Evolutionary conservation across 768 basidiomycete species (phyloP).

Genomic region (Arthromyces matolae): DNA sequence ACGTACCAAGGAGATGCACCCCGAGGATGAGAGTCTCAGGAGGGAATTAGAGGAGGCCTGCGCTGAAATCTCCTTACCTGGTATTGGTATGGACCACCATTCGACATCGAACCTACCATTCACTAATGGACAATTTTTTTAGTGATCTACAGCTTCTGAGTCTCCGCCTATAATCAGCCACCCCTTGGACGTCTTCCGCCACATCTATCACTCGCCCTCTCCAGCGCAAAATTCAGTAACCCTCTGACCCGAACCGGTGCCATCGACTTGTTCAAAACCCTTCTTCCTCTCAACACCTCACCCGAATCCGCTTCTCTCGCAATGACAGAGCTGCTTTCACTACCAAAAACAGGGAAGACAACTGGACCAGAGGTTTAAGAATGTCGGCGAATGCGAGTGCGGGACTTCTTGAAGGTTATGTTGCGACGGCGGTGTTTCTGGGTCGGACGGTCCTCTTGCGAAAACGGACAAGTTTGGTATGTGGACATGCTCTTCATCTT

Average conservation of each 20-base stretch:
- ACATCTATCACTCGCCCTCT: slow-evolving; percentile 59
- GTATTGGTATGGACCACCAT: too few relatives aligned
- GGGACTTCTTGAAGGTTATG: slow-evolving; percentile 83
- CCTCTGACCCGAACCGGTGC: slow-evolving; percentile 53
- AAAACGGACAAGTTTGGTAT: slow-evolving; percentile 53
- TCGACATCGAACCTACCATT: too few relatives aligned
- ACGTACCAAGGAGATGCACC: too few relatives aligned
- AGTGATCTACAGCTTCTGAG: slow-evolving; percentile 61
- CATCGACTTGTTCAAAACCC: slow-evolving; percentile 49
- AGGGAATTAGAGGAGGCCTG: too few relatives aligned
- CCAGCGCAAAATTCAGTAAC: slow-evolving; percentile 74
- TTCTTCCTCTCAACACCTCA: slow-evolving; percentile 34
- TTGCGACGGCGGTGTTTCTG: slow-evolving; percentile 65
- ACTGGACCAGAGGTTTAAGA: slow-evolving; percentile 76
- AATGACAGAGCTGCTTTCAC: slow-evolving; percentile 62
- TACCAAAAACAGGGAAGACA: slow-evolving; percentile 83
- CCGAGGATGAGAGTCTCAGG: too few relatives aligned
- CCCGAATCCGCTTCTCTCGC: slow-evolving; percentile 39
- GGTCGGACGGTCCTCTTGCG: slow-evolving; percentile 58
- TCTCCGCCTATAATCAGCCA: slow-evolving; percentile 48
- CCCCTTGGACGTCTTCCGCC: slow-evolving; percentile 48
- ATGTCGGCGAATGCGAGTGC: slow-evolving; percentile 51
- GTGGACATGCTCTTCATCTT: slow-evolving; percentile 15
- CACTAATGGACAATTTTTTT: too few relatives aligned
- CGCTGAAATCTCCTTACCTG: too few relatives aligned